phyloP scores from a whole-genome alignment of 2,329 filamentous ascomycete genomes.

The Cordyceps cateniannulata region DNA sequence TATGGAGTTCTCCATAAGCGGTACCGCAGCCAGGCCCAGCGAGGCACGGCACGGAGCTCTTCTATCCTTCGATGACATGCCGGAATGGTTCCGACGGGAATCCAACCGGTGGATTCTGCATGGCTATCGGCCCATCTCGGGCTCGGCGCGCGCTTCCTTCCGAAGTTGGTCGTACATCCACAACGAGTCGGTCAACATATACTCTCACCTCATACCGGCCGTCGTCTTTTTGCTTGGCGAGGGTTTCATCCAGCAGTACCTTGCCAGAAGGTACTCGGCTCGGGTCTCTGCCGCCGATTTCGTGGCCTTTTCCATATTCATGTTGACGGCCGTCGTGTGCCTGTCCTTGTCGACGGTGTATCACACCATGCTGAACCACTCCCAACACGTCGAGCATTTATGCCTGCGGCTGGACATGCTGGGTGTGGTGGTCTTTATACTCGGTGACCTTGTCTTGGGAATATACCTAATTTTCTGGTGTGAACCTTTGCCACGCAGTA shows the following conservation, averaged over 20 bases:
- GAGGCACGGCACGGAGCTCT: constrained; percentile 16
- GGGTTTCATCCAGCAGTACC: not conserved
- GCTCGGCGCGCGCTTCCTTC: constrained; percentile 30
- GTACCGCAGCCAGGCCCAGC: not conserved
- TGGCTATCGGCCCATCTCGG: constrained; percentile 35
- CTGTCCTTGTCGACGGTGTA: constrained; percentile 18
- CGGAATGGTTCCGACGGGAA: constrained; percentile 18
- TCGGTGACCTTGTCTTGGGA: constrained; percentile 20
- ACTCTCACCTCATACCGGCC: constrained; percentile 27
- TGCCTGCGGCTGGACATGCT: constrained; percentile 19
- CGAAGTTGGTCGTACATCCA: constrained; percentile 32
- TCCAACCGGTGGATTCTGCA: constrained; percentile 16
- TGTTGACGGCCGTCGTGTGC: constrained; percentile 17
- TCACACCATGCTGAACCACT: constrained; percentile 21
- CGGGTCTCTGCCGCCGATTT: no score
- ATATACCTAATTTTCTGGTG: constrained; percentile 24
- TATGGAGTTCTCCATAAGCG: constrained; percentile 13
- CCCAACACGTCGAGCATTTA: constrained; percentile 14
- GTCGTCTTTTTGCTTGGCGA: constrained; percentile 26
- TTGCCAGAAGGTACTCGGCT: no score
- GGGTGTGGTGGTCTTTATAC: constrained; percentile 18
- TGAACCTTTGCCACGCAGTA: constrained; percentile 16
- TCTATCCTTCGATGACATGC: constrained; percentile 19
- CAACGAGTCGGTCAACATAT: constrained; percentile 22
- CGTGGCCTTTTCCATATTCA: constrained; percentile 10